A percentile compares a stretch with the other conserved stretches of the same genome.
These are phyloP conservation scores for Fagopyrum homotropicum DNA, from an alignment of 148 eudicot species.

Conservation along the genomic window DNA sequence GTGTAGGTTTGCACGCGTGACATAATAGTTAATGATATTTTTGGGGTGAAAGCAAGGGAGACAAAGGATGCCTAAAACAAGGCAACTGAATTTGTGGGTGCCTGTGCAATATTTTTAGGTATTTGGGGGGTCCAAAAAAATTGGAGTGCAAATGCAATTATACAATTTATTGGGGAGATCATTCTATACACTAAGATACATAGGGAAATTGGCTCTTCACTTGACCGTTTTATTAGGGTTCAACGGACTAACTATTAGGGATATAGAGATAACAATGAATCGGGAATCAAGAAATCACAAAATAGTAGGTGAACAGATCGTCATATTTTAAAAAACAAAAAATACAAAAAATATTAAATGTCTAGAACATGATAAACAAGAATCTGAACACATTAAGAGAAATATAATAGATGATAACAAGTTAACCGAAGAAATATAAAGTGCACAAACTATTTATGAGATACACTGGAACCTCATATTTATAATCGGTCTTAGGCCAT, in stretches of 20 bases:
- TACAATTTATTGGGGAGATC: not conserved
- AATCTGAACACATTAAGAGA: too few species aligned
- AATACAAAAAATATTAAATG: too few species aligned
- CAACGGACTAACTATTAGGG: not conserved
- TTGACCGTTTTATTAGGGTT: not conserved
- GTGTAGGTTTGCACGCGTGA: not conserved
- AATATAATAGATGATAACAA: too few species aligned
- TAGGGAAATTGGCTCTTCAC: not conserved
- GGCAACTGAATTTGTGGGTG: conserved; percentile 5
- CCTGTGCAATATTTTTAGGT: not conserved
- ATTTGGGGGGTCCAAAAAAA: not conserved
- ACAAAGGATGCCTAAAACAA: conserved; percentile 1
- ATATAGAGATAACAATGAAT: too few species aligned
- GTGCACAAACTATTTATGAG: too few species aligned
- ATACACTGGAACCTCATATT: too few species aligned
- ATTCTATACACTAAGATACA: not conserved
- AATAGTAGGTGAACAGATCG: too few species aligned
- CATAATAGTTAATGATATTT: not conserved
- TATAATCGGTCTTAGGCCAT: too few species aligned
- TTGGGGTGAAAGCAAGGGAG: conserved; percentile 1
- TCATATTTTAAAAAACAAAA: too few species aligned
- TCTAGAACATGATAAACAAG: too few species aligned
- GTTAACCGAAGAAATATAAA: too few species aligned
- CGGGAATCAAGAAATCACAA: too few species aligned
- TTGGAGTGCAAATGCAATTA: not conserved